Percentiles rank a stretch among this genome's conserved stretches.
Conservation (phyloP, 371 early-diverging fungal genomes). For the Rhizomucor miehei region DNA sequence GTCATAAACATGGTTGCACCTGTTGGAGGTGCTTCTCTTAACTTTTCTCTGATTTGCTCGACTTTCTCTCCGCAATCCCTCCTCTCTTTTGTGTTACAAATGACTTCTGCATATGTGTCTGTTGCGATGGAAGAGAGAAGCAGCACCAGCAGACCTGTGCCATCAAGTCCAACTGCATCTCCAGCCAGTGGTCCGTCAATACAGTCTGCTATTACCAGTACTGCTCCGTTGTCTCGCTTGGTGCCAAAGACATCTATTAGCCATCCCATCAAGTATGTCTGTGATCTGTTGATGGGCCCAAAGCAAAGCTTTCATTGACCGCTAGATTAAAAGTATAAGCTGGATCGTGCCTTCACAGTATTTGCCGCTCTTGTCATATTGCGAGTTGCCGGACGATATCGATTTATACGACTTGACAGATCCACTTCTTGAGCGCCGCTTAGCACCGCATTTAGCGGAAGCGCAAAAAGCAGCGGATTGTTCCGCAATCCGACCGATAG, state of each 20-base stretch:
- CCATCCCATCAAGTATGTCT: slow-evolving; percentile 55
- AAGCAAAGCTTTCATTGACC: neutral
- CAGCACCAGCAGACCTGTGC: no score
- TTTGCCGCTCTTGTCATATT: slow-evolving; percentile 25
- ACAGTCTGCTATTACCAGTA: slow-evolving; percentile 2
- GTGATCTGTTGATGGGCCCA: neutral
- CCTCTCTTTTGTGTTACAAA: no score
- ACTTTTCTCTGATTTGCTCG: no score
- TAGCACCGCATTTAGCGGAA: slow-evolving; percentile 5
- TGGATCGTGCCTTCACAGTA: slow-evolving; percentile 55
- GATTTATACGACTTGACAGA: slow-evolving; percentile 44
- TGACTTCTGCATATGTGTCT: no score
- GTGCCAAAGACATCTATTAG: slow-evolving; percentile 49
- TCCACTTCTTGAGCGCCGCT: slow-evolving; percentile 18
- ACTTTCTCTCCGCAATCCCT: no score
- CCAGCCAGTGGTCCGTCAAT: no score
- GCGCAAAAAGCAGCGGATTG: slow-evolving; percentile 5
- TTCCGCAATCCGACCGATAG: slow-evolving; percentile 11
- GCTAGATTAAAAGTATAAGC: slow-evolving; percentile 39
- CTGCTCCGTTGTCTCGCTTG: neutral
- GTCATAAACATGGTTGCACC: no score
- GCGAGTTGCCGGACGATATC: slow-evolving; percentile 28
- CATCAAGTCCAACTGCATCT: no score
- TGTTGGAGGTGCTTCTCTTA: no score
- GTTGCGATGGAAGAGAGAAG: no score